Evolutionary conservation across 164 flowering plant genomes (phyloP).

Genomic region (Echeveria elegans): DNA sequence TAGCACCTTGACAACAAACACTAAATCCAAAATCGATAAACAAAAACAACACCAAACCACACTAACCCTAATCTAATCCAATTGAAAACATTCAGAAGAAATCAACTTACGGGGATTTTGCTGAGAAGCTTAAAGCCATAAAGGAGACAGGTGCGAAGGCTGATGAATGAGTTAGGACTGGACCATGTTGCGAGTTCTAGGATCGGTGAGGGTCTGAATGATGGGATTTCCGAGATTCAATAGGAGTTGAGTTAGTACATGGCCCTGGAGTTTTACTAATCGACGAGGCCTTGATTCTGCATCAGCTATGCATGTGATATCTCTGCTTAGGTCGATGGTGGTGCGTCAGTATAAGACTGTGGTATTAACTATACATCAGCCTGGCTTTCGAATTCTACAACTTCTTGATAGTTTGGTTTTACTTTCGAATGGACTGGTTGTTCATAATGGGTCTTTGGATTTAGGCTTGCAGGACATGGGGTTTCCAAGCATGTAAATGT

Average conservation of each 20-base stretch:
- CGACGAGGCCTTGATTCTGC: conserved; percentile 92
- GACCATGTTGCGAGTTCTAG: conserved; percentile 46
- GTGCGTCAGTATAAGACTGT: conserved; percentile 67
- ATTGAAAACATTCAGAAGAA: conserved; percentile 90
- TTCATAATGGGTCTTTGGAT: conserved; percentile 74
- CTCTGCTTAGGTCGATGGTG: conserved; percentile 84
- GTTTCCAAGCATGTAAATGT: conserved; percentile 64
- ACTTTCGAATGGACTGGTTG: conserved; percentile 63
- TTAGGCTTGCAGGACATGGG: conserved; percentile 42
- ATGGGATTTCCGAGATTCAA: conserved; percentile 93
- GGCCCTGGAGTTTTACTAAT: conserved; percentile 76
- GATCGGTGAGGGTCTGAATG: conserved; percentile 57
- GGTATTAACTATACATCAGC: conserved; percentile 84
- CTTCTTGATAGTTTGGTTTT: conserved; percentile 57
- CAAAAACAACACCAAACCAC: too few species aligned
- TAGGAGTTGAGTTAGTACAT: conserved; percentile 83
- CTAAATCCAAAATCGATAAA: too few species aligned
- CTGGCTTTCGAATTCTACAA: conserved; percentile 83
- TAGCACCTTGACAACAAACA: too few species aligned
- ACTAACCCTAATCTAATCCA: too few species aligned
- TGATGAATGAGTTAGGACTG: conserved; percentile 67
- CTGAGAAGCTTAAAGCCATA: conserved; percentile 23
- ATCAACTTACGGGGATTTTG: conserved; percentile 62
- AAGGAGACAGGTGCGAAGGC: conserved; percentile 32
- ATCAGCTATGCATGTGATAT: conserved; percentile 77